Conservation (phyloP, 1,284 basidiomycete species). For the Cutaneotrichosporon sp. region DNA sequence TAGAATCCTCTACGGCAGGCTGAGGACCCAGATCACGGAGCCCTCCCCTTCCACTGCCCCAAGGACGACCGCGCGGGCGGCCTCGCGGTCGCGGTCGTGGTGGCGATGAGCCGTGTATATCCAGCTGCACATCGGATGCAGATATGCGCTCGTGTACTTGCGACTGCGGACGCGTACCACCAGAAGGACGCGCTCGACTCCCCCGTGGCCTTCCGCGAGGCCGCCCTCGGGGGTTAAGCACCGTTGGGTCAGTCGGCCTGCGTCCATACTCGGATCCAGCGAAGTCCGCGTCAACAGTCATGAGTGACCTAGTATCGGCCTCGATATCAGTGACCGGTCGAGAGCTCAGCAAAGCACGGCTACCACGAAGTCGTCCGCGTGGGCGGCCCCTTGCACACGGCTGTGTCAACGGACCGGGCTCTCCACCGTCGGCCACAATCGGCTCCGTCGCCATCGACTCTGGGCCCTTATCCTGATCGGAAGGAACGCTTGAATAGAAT, state of each 20-base stretch:
- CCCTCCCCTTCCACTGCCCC: not conserved
- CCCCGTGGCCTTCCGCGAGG: not conserved
- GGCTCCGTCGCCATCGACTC: not conserved
- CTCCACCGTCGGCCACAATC: not conserved
- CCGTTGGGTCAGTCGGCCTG: not conserved
- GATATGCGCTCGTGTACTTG: not conserved
- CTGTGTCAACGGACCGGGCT: not conserved
- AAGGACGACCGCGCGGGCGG: not conserved
- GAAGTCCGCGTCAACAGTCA: not conserved
- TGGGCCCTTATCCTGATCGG: not conserved
- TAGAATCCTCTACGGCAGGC: not conserved
- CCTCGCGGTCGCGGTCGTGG: not conserved
- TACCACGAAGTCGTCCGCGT: not conserved
- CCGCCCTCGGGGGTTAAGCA: not conserved
- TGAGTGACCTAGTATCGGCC: not conserved
- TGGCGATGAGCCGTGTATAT: not conserved
- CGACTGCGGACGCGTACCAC: not conserved
- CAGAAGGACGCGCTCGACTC: not conserved
- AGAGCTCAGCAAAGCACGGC: not conserved
- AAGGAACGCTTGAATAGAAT: not conserved
- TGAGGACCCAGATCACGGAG: not conserved
- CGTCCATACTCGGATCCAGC: not conserved
- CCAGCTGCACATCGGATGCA: not conserved
- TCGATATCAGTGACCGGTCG: not conserved
- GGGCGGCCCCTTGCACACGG: not conserved